These are phyloP conservation scores for Fraxinus sp. DNA, from an alignment of 305 asterid species.

Conservation along the genomic window DNA sequence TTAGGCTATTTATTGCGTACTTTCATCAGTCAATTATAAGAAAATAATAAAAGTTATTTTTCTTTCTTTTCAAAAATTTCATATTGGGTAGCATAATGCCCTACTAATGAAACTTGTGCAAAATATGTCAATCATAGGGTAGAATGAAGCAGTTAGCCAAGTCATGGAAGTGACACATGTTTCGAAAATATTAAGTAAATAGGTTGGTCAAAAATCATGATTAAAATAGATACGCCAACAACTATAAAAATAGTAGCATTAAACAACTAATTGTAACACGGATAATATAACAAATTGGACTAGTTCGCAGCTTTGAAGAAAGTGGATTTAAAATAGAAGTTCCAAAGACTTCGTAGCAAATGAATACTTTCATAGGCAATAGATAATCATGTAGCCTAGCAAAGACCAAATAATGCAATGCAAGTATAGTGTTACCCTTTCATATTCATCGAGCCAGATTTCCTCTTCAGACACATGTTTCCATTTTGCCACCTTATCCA, in stretches of 20 bases:
- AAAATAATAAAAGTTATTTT: background rate
- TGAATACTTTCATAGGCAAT: constrained; percentile 12
- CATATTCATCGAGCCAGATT: constrained; percentile 83
- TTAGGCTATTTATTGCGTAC: background rate
- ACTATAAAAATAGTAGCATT: background rate
- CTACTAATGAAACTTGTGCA: background rate
- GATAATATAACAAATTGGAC: constrained; percentile 5
- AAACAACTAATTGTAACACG: background rate
- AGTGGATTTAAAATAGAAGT: background rate
- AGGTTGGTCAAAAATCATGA: background rate
- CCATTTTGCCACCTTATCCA: constrained; percentile 86
- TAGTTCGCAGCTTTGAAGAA: constrained; percentile 5
- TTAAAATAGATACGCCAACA: background rate
- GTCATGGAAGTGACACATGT: background rate
- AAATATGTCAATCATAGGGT: background rate
- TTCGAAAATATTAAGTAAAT: background rate
- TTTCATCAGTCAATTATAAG: background rate
- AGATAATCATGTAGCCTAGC: constrained; percentile 7
- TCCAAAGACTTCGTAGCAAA: background rate
- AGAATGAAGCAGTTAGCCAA: background rate
- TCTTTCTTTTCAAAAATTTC: background rate
- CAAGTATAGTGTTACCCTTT: constrained; percentile 49
- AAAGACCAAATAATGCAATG: constrained; percentile 1
- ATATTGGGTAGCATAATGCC: background rate
- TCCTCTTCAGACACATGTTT: constrained; percentile 73